Evolutionary conservation across 345 rosid species (phyloP), one percentile per base, ranked within the genome.

Genomic region (Brassica cretica): DNA sequence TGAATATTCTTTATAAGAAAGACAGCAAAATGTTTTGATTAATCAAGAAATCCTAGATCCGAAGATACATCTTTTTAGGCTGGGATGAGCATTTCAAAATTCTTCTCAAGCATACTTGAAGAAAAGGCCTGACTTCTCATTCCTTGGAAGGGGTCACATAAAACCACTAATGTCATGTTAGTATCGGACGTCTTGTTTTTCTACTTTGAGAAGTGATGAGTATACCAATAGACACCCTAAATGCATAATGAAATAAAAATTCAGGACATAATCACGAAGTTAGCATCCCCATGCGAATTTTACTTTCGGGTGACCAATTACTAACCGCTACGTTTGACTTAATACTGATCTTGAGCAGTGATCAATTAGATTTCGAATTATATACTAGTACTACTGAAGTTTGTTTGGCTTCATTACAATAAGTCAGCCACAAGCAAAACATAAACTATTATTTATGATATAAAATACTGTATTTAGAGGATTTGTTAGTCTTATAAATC

Each of bases 321-420:
- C 78, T 35, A 79, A 79, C 78, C 27, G 82, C 75, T 79, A 69
- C 37, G 44, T 79, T 74, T 79, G 82, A 79, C 79, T 79, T 74
- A 68, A 37, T 27, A 63, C 44, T 51, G 19, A 64, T 51, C 11
- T 53, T 68, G 60, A 51, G 56, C 56, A 51, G 18, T 51, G 32
- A 8, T 56, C 19, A 3, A 60, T 49, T 62, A 24, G 62, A 37
- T 68, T 68, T 39, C 53, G 6, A 69, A 62, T 68, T 60, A 14
- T 60, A 73, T 62, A 62, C 62, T 59, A 25, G 68, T 62, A 62
- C 62, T 59, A 25, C 35, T 30, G 5, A 18, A 1, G 12, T 51
- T 51, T 51, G 56, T 51, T 51, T 68, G 74, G 73, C 70, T 16
- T 68, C 60, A 29, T 62, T 61, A 37, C 16, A 68, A 35, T 1